A percentile compares a stretch with the other conserved stretches of the same genome.
phyloP scores from a whole-genome alignment of 345 rosid genomes.

The Diplotaxis tenuifolia region DNA sequence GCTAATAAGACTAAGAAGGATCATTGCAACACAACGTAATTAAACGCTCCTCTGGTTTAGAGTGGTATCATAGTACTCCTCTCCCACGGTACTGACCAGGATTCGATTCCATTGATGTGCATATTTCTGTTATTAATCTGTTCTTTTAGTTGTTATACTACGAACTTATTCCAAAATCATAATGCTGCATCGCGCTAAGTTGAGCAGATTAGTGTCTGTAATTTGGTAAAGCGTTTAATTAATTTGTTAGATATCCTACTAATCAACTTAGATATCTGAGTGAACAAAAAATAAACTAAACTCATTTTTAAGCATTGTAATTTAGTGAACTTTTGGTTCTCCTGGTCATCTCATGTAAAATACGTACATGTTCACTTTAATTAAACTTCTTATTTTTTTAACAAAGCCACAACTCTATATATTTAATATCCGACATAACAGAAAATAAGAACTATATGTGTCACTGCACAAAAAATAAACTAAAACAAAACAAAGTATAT shows the following conservation, averaged over 20 bases:
- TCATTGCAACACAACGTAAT: background rate
- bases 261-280: background rate
- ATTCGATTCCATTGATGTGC: background rate
- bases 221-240: background rate
- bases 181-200: background rate
- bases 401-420: slow-evolving; percentile 8
- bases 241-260: background rate
- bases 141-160: background rate
- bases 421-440: slow-evolving; percentile 8
- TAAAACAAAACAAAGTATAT: too few species aligned
- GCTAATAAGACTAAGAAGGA: slow-evolving; percentile 2
- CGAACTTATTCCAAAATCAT: background rate
- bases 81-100: too few species aligned
- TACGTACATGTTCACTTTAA: background rate
- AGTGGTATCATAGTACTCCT: too few species aligned
- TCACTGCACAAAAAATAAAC: too few species aligned
- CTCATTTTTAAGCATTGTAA: background rate
- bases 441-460: background rate
- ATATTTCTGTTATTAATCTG: background rate
- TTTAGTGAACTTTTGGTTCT: background rate
- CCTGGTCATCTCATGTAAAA: background rate
- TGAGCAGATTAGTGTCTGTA: background rate
- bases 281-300: background rate
- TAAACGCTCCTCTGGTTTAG: too few species aligned
- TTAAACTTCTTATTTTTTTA: background rate